Evolutionary conservation across 805 yeast species (phyloP).

Genomic region (Cyberlindnera bimundalis): DNA sequence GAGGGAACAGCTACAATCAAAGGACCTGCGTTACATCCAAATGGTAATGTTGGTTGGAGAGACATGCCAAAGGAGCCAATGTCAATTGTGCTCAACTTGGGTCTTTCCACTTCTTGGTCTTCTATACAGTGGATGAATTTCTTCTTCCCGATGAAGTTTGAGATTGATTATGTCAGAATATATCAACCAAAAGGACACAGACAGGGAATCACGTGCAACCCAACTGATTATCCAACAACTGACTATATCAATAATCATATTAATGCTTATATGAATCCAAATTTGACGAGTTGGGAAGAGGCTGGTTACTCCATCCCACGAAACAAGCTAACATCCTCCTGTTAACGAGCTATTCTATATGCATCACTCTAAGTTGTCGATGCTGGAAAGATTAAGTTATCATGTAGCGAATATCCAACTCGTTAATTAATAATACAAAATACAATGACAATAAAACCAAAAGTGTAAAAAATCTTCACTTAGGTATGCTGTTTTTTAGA

Average conservation of each 20-base stretch:
- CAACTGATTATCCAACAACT: conserved; percentile 42
- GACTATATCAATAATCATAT: conserved; percentile 41
- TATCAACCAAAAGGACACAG: conserved; percentile 43
- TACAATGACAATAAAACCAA: too few species aligned
- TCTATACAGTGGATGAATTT: conserved; percentile 46
- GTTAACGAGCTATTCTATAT: too few species aligned
- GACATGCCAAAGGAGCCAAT: conserved; percentile 47
- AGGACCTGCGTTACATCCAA: conserved; percentile 42
- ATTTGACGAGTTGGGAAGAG: conserved; percentile 40
- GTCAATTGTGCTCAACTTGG: conserved; percentile 46
- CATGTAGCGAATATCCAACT: too few species aligned
- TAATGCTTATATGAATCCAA: conserved; percentile 41
- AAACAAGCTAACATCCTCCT: conserved; percentile 33
- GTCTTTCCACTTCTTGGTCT: conserved; percentile 49
- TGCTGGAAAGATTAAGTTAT: too few species aligned
- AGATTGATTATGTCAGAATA: conserved; percentile 44
- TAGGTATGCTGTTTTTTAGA: conserved; percentile 3
- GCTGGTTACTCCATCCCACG: conserved; percentile 44
- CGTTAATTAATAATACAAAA: too few species aligned
- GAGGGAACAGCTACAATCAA: conserved; percentile 44
- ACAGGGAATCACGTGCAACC: conserved; percentile 44
- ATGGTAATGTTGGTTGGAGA: conserved; percentile 50
- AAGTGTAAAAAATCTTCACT: too few species aligned
- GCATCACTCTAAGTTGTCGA: too few species aligned
- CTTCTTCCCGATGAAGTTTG: conserved; percentile 40